A percentile compares a stretch with the other conserved stretches of the same genome.
These are phyloP conservation scores for Fusarium oxysporum DNA, from an alignment of 2,329 filamentous ascomycete species.

Conservation along the genomic window DNA sequence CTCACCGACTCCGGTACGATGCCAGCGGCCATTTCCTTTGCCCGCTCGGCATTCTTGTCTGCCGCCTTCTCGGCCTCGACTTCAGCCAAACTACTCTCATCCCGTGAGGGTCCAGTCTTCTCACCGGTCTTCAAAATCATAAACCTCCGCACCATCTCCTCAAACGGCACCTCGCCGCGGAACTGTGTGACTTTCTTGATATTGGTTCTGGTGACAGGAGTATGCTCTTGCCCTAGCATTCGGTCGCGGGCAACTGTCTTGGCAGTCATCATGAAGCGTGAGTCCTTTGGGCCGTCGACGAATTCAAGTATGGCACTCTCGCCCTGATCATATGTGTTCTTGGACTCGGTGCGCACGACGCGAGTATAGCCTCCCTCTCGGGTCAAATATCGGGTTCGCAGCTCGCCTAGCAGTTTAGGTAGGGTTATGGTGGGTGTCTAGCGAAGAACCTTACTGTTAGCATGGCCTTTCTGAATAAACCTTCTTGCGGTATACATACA, in stretches of 20 bases:
- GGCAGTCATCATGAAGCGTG: conserved; percentile 94
- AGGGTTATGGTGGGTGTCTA: conserved; percentile 77
- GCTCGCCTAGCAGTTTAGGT: conserved; percentile 87
- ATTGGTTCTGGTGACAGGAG: conserved; percentile 81
- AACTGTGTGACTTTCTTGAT: conserved; percentile 87
- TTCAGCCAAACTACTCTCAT: conserved; percentile 32
- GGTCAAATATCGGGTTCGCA: conserved; percentile 80
- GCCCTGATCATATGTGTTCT: conserved; percentile 85
- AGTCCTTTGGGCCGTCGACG: conserved; percentile 92
- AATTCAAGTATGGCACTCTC: conserved; percentile 92
- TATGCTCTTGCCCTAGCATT: conserved; percentile 67
- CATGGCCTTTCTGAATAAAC: background rate
- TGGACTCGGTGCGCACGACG: conserved; percentile 89
- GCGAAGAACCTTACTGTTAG: conserved; percentile 21
- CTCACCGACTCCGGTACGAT: conserved; percentile 47
- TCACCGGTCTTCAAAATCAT: conserved; percentile 43
- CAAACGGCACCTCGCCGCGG: conserved; percentile 74
- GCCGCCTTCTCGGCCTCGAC: conserved; percentile 35
- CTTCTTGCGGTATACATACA: conserved; percentile 65
- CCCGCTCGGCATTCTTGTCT: conserved; percentile 48
- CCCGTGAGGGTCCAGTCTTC: conserved; percentile 2
- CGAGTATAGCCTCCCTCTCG: conserved; percentile 95
- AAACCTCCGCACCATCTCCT: conserved; percentile 68
- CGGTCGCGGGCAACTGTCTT: conserved; percentile 78
- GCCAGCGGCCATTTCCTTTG: conserved; percentile 48